Percentiles rank a stretch among this genome's conserved stretches.
Evolutionary conservation across 306 rosid species (phyloP).

Genomic region (Quillaja saponaria): DNA sequence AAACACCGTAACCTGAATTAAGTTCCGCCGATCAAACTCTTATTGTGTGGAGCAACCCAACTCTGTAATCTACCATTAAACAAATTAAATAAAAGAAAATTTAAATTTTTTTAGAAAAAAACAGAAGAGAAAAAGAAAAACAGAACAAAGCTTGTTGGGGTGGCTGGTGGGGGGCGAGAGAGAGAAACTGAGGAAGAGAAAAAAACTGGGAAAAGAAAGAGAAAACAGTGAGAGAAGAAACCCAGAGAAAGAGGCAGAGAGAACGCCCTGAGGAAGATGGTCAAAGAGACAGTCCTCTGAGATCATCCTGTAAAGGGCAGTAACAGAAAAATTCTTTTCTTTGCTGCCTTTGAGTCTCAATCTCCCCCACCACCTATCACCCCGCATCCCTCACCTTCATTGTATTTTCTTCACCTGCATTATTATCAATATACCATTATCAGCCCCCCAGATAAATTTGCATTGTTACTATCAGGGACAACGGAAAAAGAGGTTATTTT

Average conservation of each 20-base stretch:
- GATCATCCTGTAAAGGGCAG: slow-evolving; percentile 87
- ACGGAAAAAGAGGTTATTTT: slow-evolving; percentile 30
- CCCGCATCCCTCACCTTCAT: slow-evolving; percentile 31
- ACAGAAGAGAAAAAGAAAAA: slow-evolving; percentile 11
- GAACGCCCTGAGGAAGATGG: slow-evolving; percentile 53
- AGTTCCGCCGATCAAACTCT: not conserved
- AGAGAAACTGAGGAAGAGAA: slow-evolving; percentile 28
- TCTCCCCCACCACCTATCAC: slow-evolving; percentile 32
- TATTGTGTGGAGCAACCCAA: not conserved
- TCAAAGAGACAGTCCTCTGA: slow-evolving; percentile 81
- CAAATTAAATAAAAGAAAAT: not conserved
- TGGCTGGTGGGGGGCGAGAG: slow-evolving; percentile 58
- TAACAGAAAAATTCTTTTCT: slow-evolving; percentile 37
- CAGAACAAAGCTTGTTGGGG: slow-evolving; percentile 37
- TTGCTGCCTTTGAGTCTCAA: slow-evolving; percentile 86
- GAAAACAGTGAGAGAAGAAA: slow-evolving; percentile 20
- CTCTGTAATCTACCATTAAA: not conserved
- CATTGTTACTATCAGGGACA: slow-evolving; percentile 10
- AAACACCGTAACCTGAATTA: not conserved
- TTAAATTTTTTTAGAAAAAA: not conserved
- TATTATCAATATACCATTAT: slow-evolving; percentile 6
- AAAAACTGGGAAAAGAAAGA: slow-evolving; percentile 25
- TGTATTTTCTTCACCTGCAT: slow-evolving; percentile 10
- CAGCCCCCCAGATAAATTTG: not conserved
- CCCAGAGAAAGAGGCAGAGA: slow-evolving; percentile 24